phyloP scores from a whole-genome alignment of 257 asterid genomes.

The Solanum rostratum region DNA sequence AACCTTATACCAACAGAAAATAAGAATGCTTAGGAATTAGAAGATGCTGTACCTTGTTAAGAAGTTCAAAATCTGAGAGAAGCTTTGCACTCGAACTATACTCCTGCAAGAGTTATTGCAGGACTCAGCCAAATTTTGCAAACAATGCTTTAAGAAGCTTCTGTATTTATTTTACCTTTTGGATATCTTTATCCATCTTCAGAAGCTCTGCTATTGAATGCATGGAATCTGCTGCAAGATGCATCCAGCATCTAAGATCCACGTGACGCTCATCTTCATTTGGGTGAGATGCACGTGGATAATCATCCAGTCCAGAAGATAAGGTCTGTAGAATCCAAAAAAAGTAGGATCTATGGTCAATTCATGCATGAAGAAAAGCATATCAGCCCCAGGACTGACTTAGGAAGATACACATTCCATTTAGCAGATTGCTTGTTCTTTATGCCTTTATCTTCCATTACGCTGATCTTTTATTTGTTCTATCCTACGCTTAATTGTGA shows the following conservation, averaged over 20 bases:
- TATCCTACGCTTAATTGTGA: neutral
- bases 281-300: constrained; percentile 99
- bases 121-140: neutral
- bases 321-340: constrained; percentile 44
- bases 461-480: neutral
- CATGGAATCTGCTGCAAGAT: constrained; percentile 93
- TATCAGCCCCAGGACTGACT: neutral
- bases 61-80: constrained; percentile 86
- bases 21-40: neutral
- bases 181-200: constrained; percentile 29
- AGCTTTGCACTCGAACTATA: constrained; percentile 53
- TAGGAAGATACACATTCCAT: neutral
- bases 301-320: constrained; percentile 96
- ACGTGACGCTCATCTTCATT: constrained; percentile 85
- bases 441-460: neutral
- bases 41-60: constrained; percentile 47
- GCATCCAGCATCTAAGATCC: constrained; percentile 99
- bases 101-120: constrained; percentile 44
- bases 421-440: neutral
- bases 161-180: neutral
- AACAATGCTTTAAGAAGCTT: neutral
- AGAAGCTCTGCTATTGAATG: constrained; percentile 73
- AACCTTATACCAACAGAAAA: neutral
- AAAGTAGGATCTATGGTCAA: neutral
- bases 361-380: neutral